Evolutionary conservation across 2,329 filamentous ascomycete genomes (phyloP).

Genomic region (Xylaria polymorpha): DNA sequence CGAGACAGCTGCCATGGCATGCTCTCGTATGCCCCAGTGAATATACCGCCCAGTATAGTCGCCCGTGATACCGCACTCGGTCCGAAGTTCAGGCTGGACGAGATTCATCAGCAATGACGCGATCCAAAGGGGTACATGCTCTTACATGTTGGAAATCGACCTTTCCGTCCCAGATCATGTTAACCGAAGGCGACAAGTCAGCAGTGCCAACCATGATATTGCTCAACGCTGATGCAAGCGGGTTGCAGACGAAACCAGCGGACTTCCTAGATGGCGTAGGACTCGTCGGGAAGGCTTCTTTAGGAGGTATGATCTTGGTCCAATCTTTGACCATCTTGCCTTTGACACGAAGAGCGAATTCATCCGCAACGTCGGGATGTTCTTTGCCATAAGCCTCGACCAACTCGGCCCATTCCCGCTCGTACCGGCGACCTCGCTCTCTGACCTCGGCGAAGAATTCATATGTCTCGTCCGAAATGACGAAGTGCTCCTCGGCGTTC

Average conservation of each 20-base stretch:
- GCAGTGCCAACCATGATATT: conserved; percentile 60
- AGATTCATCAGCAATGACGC: neutral
- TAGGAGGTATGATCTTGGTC: conserved; percentile 12
- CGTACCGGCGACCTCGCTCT: conserved; percentile 58
- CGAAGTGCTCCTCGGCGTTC: conserved; percentile 58
- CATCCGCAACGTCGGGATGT: conserved; percentile 47
- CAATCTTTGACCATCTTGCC: conserved; percentile 61
- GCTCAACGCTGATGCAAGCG: conserved; percentile 56
- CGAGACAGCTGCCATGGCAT: neutral
- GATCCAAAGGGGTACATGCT: neutral
- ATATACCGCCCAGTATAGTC: neutral
- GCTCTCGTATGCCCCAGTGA: neutral
- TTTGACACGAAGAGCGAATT: conserved; percentile 60
- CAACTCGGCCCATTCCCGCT: conserved; percentile 61
- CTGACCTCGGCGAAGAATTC: conserved; percentile 64
- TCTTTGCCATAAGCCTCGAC: conserved; percentile 54
- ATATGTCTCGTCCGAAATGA: conserved; percentile 56
- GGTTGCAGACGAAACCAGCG: conserved; percentile 61
- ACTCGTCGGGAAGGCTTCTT: conserved; percentile 57
- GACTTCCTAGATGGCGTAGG: conserved; percentile 62
- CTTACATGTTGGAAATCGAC: conserved; percentile 60
- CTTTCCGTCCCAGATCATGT: conserved; percentile 63
- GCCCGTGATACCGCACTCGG: neutral
- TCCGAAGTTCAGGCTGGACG: neutral
- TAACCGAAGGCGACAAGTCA: conserved; percentile 59